Evolutionary conservation across 176 grass and related monocot genomes (phyloP).

Genomic region (Tillandsia leiboldiana): DNA sequence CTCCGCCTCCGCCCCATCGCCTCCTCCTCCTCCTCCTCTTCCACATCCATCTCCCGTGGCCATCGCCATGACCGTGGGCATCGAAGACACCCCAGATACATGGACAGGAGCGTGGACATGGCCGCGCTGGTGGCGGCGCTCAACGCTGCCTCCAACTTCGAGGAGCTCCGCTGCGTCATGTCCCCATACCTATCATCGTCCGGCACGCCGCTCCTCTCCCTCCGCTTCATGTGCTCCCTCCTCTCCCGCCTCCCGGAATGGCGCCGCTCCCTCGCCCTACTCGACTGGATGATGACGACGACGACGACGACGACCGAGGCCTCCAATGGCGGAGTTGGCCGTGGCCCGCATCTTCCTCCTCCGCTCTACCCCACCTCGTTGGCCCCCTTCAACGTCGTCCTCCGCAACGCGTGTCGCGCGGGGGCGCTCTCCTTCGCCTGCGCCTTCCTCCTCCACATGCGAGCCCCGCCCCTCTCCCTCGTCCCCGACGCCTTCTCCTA

Average conservation of each 20-base stretch:
- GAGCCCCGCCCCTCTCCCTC: conserved; percentile 21
- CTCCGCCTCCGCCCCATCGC: conserved; percentile 29
- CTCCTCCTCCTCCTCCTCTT: conserved; percentile 34
- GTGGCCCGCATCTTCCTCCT: conserved; percentile 18
- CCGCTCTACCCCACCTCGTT: conserved; percentile 27
- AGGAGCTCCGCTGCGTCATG: conserved; percentile 48
- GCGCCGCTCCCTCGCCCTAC: conserved; percentile 71
- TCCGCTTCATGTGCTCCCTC: conserved; percentile 80
- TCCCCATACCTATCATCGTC: conserved; percentile 31
- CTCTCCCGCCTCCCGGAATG: conserved; percentile 58
- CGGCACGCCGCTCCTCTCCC: conserved; percentile 26
- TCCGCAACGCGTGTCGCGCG: conserved; percentile 51
- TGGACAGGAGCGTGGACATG: conserved; percentile 44
- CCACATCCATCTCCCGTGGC: conserved; percentile 27
- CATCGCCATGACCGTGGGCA: neutral
- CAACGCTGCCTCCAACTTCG: conserved; percentile 32
- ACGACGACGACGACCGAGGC: too few species aligned
- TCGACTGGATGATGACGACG: conserved; percentile 44
- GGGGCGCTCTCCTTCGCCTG: conserved; percentile 48
- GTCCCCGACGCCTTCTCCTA: conserved; percentile 70
- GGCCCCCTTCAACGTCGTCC: conserved; percentile 68
- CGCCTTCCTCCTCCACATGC: conserved; percentile 84
- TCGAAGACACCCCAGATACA: conserved; percentile 4
- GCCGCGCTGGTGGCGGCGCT: conserved; percentile 37
- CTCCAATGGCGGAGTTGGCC: too few species aligned